Evolutionary conservation across 2,329 filamentous ascomycete genomes (phyloP), one percentile per base, ranked within the genome.

Genomic region (Pyricularia sp.): DNA sequence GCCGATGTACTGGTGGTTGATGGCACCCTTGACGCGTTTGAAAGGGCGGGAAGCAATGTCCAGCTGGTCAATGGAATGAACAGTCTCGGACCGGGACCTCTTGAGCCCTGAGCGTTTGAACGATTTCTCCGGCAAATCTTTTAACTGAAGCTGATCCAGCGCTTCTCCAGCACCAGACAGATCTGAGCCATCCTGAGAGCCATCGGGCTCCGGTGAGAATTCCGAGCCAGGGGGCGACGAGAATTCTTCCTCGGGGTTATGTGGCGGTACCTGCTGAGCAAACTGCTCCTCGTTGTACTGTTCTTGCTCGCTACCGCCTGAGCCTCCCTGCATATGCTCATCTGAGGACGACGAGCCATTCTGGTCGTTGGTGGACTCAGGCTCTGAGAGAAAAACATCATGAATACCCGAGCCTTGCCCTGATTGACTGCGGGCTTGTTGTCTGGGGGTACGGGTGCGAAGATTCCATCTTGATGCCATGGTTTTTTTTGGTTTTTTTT

Each of bases 1-100:
- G 28, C 78, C 76, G 14, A 87, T 74, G 70, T 88, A 88, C 5
- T 77, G 78, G 6, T 71, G 71, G 70, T 83, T 86, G 69, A 86
- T 76, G 2, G 75, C 58, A 4, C 79, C 78, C 69, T 76, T 82
- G 65, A 76, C 77, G 36, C 84, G 80, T 73, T 87, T 87, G 71
- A 82, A 79, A 2, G 81, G 80, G 17, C 70, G 42, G 7, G 26
- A 17, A 10, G 36, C 12, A 28, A 23, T 30, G 42, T 55, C 65
- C 5, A 23, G 17, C 25, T 61, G 64, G 17, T 61, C 42, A 55
- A 63, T 30, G 26, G 65, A 69, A 10, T 50, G 25, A 26, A 55
- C 25, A 23, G 65, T 14, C 31, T 67, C 65, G 14, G 65, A 67
- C n/a, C 65, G 42, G 10, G 65, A 31, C 20, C 65, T 30, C 65